Percentiles rank a stretch among this genome's conserved stretches.
Conservation (phyloP, 1,284 basidiomycete genomes). For the Ustilago trichophora region DNA sequence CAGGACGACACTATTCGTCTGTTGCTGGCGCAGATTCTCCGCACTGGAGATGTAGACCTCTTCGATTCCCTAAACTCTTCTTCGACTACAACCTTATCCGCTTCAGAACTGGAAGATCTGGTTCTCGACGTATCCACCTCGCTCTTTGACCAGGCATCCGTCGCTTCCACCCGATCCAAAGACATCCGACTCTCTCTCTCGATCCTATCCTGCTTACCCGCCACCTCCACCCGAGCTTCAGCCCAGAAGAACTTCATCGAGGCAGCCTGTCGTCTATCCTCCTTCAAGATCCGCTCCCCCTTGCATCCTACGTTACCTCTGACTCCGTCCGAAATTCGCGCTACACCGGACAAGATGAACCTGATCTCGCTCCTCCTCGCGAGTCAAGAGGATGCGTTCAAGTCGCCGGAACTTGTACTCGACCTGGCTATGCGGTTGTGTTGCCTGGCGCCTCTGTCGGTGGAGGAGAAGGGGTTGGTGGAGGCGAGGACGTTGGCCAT, state of each 20-base stretch:
- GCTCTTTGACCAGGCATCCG: conserved; percentile 24
- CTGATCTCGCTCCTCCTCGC: no score
- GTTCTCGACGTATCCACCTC: conserved; percentile 23
- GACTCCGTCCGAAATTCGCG: background rate
- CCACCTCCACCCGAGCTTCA: background rate
- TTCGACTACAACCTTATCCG: background rate
- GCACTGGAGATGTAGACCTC: conserved; percentile 28
- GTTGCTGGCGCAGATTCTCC: conserved; percentile 17
- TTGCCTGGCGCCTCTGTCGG: no score
- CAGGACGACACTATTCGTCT: background rate
- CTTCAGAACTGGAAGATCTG: conserved; percentile 15
- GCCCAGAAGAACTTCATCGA: conserved; percentile 42
- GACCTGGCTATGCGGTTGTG: no score
- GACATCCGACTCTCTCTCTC: conserved; percentile 26
- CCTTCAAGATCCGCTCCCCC: conserved; percentile 33
- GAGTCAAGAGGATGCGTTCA: no score
- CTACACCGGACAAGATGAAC: no score
- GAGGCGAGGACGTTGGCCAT: conserved; percentile 42
- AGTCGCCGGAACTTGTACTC: no score
- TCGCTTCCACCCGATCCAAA: conserved; percentile 19
- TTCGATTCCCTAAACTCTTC: conserved; percentile 15
- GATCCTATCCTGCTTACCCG: conserved; percentile 15
- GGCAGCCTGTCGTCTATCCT: conserved; percentile 38
- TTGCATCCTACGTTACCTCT: no score
- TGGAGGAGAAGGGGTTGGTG: conserved; percentile 5